Conservation (phyloP, 2,329 filamentous ascomycete species). For the Leptographium galeiforme region DNA sequence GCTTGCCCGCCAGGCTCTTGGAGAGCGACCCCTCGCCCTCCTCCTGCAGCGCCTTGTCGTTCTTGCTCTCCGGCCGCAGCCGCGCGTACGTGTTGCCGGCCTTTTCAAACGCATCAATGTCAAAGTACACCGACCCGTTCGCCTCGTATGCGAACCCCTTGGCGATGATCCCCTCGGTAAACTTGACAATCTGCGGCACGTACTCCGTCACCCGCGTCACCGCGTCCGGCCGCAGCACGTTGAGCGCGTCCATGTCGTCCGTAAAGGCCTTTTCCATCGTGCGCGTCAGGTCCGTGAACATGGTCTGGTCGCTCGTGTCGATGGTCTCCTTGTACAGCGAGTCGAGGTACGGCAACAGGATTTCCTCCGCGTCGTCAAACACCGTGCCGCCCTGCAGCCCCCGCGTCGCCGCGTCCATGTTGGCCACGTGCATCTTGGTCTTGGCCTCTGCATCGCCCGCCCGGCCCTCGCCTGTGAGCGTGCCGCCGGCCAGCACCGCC, state of each 20-base stretch:
- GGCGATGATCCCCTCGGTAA: slow-evolving; percentile 52
- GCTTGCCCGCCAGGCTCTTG: slow-evolving; percentile 44
- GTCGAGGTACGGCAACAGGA: slow-evolving; percentile 53
- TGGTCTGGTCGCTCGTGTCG: slow-evolving; percentile 46
- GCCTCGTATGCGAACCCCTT: slow-evolving; percentile 52
- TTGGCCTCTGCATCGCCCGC: slow-evolving; percentile 16
- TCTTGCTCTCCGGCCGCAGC: slow-evolving; percentile 57
- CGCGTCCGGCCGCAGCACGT: slow-evolving; percentile 50
- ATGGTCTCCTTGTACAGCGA: slow-evolving; percentile 40
- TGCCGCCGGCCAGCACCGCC: slow-evolving; percentile 12
- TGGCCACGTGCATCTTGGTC: slow-evolving; percentile 14
- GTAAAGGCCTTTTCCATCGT: slow-evolving; percentile 56
- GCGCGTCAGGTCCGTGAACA: slow-evolving; percentile 53
- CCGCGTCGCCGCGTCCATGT: slow-evolving; percentile 13
- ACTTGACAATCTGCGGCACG: slow-evolving; percentile 44
- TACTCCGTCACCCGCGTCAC: slow-evolving; percentile 58
- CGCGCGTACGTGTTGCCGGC: slow-evolving; percentile 52
- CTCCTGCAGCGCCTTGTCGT: slow-evolving; percentile 47
- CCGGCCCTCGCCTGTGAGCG: slow-evolving; percentile 11
- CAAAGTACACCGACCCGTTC: slow-evolving; percentile 59
- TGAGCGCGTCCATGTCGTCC: slow-evolving; percentile 52
- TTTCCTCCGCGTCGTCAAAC: slow-evolving; percentile 44
- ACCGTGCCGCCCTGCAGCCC: slow-evolving; percentile 25
- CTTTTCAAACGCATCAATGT: slow-evolving; percentile 53
- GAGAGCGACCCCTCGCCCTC: slow-evolving; percentile 56